Conservation (phyloP, 768 basidiomycete genomes). For the Fomitopsis serialis region DNA sequence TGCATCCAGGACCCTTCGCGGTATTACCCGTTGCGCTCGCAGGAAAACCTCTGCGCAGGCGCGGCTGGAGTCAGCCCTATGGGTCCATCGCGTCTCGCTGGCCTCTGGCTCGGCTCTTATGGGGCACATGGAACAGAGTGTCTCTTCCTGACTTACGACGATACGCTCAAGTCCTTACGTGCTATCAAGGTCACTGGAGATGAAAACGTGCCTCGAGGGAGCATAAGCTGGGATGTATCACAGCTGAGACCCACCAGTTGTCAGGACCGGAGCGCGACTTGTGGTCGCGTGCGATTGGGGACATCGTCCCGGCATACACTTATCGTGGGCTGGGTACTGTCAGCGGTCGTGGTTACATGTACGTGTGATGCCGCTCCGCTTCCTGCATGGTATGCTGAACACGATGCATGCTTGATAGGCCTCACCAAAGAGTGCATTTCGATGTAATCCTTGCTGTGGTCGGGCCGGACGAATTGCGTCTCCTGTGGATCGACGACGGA, state of each 20-base stretch:
- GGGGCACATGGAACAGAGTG: slow-evolving; percentile 18
- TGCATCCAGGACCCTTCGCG: slow-evolving; percentile 1
- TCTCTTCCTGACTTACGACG: slow-evolving; percentile 13
- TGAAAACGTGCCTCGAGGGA: slow-evolving; percentile 18
- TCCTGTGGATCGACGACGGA: slow-evolving; percentile 9
- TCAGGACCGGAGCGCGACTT: background rate
- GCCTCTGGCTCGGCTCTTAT: slow-evolving; percentile 22
- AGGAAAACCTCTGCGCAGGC: slow-evolving; percentile 6
- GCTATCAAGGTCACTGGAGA: slow-evolving; percentile 22
- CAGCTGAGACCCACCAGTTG: background rate
- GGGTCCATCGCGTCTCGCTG: slow-evolving; percentile 12
- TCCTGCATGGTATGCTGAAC: slow-evolving; percentile 2
- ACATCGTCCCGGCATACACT: background rate
- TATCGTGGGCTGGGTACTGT: background rate
- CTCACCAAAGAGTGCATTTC: background rate
- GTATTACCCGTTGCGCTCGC: slow-evolving; percentile 13
- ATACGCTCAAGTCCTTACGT: background rate
- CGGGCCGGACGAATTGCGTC: background rate
- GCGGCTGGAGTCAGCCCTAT: slow-evolving; percentile 14
- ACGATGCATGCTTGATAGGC: background rate
- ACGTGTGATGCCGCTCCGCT: background rate
- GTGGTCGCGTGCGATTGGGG: background rate
- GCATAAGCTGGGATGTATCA: slow-evolving; percentile 9
- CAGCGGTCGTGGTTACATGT: background rate
- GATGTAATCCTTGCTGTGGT: slow-evolving; percentile 5